These are phyloP conservation scores for Kluyveromyces sp. DNA, from an alignment of 1,139 yeast species.

Conservation along the genomic window DNA sequence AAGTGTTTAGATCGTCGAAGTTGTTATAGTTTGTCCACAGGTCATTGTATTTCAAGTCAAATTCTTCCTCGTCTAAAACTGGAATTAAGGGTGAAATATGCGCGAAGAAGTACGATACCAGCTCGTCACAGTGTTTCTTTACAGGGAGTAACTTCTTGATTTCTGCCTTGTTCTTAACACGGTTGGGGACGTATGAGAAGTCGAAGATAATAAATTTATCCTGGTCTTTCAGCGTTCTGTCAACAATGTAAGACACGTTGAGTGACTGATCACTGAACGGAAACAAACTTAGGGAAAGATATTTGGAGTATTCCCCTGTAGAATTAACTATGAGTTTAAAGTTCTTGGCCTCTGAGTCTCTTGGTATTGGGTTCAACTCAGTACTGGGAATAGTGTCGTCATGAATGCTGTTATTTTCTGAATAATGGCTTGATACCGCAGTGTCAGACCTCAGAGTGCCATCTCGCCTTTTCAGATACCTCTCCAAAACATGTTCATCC, in stretches of 20 bases:
- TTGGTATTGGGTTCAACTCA: constrained; percentile 3
- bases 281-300: constrained; percentile 2
- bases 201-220: constrained; percentile 3
- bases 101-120: constrained; percentile 1
- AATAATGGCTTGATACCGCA: not conserved
- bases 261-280: constrained; percentile 3
- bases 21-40: not conserved
- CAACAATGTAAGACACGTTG: constrained; percentile 7
- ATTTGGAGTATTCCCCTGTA: constrained; percentile 6
- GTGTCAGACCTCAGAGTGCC: not conserved
- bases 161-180: not conserved
- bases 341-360: constrained; percentile 4
- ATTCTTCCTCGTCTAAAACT: constrained; percentile 3
- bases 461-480: constrained; percentile 1
- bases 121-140: constrained; percentile 1
- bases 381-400: constrained; percentile 1
- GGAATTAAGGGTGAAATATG: constrained; percentile 4
- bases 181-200: constrained; percentile 2
- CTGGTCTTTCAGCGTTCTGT: constrained; percentile 1
- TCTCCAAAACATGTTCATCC: constrained; percentile 3
- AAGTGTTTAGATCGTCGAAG: constrained; percentile 1
- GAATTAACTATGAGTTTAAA: constrained; percentile 5
- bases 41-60: constrained; percentile 2
- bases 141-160: not conserved
- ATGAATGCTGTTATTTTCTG: not conserved